These are phyloP conservation scores for Cardamine occulta DNA, from an alignment of 345 rosid species.

Conservation along the genomic window DNA sequence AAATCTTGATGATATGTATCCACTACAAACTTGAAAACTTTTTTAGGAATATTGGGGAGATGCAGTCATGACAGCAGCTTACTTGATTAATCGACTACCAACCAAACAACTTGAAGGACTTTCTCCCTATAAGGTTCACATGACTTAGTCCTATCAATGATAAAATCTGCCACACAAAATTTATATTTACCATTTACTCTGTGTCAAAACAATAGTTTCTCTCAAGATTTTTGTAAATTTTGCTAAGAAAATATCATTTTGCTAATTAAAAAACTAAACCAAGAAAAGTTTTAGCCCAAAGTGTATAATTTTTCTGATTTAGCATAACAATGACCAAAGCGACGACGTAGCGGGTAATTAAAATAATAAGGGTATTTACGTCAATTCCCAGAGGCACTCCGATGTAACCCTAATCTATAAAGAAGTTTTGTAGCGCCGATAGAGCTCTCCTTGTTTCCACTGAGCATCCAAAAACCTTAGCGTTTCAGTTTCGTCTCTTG, in stretches of 20 bases:
- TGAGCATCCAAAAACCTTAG: neutral
- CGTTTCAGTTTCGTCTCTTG: constrained; percentile 8
- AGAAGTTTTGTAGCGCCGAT: neutral
- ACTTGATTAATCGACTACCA: no score
- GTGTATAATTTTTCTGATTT: neutral
- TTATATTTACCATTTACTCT: neutral
- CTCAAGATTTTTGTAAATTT: neutral
- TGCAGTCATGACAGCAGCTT: no score
- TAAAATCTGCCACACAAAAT: neutral
- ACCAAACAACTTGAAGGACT: no score
- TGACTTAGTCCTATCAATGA: neutral
- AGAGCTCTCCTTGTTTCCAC: neutral
- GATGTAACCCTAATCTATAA: constrained; percentile 44
- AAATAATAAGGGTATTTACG: constrained; percentile 25
- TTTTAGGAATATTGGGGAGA: no score
- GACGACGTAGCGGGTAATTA: neutral
- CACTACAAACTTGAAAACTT: no score
- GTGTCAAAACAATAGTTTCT: neutral
- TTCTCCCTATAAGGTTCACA: no score
- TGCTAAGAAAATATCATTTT: neutral
- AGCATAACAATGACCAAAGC: neutral
- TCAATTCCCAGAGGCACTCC: neutral
- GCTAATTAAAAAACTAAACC: neutral
- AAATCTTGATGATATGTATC: neutral
- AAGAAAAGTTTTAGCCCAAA: neutral